Evolutionary conservation across 1,139 yeast species (phyloP), one percentile per base, ranked within the genome.

Genomic region (Diutina siamensis): DNA sequence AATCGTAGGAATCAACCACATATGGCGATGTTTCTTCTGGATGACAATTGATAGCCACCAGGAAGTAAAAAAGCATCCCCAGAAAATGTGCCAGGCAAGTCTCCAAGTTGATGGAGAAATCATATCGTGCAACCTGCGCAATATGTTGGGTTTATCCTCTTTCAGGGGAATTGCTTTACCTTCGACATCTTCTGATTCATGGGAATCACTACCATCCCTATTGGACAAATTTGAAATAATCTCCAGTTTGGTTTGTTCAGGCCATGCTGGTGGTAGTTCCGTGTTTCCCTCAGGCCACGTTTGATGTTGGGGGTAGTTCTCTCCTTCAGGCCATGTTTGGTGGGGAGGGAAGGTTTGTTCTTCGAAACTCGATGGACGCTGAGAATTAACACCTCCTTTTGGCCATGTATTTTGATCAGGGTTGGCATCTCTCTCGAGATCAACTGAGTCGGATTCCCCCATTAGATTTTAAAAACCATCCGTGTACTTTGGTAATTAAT

Each of bases 21-120:
- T 56, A 53, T 60, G 75, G 52, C 83, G 65, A 46, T 72, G 74
- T 52, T 68, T 67, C 4, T 68, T 57, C 57, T 78, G 84, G 47
- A 70, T 72, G 25, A 79, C 47, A 47, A 79, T 75, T 12, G 82
- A 72, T 35, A 78, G 57, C 83, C 83, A 79, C 84, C 84, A 79
- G 2, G 80, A 71, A 3, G 84, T 78, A 65, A 78, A 77, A 52
- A 79, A 74, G 38, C 64, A 57, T 1, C 71, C 74, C 31, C 28
- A 25, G 10, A 25, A 25, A 25, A 25, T 25, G 10, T 25, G 28
- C 28, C 28, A 25, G 10, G 28, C 28, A 25, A 25, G 28, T 7
- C 28, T 25, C 28, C 28, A 25, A 7, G 5, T 5, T 7, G 28
- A 25, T 5, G 28, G 28, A 25, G 5, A 5, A 25, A 25, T 25